These are phyloP conservation scores for Umbelopsis sp. DNA, from an alignment of 192 early-diverging fungal species.

Conservation along the genomic window DNA sequence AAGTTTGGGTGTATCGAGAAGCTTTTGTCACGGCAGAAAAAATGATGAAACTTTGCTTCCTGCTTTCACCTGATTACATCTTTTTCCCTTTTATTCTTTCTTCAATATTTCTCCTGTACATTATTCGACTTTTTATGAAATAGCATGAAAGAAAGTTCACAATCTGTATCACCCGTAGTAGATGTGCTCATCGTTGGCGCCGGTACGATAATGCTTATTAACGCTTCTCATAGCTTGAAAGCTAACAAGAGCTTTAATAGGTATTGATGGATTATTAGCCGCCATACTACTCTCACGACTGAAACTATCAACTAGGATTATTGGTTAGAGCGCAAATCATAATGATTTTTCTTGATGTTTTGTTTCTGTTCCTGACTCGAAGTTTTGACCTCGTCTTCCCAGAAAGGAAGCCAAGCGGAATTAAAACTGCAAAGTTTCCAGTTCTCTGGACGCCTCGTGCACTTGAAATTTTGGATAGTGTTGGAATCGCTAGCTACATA, in stretches of 20 bases:
- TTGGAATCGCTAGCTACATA: constrained; percentile 4
- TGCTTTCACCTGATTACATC: background rate
- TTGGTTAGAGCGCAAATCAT: background rate
- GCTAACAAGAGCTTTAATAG: background rate
- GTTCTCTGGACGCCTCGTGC: constrained; percentile 16
- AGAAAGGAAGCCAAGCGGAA: constrained; percentile 9
- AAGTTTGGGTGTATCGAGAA: background rate
- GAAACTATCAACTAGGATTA: background rate
- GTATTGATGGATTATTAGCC: constrained; percentile 8
- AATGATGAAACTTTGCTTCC: constrained; percentile 9
- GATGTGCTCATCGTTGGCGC: constrained; percentile 15
- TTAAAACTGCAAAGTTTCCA: background rate
- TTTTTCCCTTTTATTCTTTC: background rate
- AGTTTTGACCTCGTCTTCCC: background rate
- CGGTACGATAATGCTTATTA: background rate
- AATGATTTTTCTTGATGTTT: background rate
- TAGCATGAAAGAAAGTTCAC: background rate
- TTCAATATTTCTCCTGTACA: background rate
- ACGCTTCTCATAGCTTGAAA: background rate
- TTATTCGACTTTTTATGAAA: background rate
- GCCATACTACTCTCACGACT: constrained; percentile 1
- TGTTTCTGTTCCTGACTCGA: background rate
- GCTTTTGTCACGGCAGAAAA: constrained; percentile 6
- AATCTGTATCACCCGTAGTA: background rate
- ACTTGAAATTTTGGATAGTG: constrained; percentile 4